A percentile compares a stretch with the other conserved stretches of the same genome.
Conservation (phyloP, 2,329 filamentous ascomycete species). For the Colletotrichum higginsianum region DNA sequence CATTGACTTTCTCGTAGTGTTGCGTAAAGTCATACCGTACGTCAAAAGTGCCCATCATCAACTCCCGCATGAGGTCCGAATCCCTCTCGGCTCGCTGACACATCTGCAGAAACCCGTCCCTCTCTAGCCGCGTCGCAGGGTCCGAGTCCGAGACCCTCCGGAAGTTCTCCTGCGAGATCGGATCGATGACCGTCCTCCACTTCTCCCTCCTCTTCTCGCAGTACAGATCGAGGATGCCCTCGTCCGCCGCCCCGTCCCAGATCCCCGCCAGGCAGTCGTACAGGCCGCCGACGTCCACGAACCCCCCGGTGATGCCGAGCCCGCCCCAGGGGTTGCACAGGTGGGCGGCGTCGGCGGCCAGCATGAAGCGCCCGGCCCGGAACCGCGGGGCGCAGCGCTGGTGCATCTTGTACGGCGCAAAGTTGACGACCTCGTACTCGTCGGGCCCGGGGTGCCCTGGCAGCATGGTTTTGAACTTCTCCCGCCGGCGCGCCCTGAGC, state of each 20-base stretch:
- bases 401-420: slow-evolving; percentile 74
- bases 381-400: slow-evolving; percentile 72
- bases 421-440: slow-evolving; percentile 70
- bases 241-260: slow-evolving; percentile 60
- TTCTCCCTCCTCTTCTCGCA: slow-evolving; percentile 62
- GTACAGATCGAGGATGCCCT: slow-evolving; percentile 61
- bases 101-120: slow-evolving; percentile 54
- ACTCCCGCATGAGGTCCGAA: slow-evolving; percentile 49
- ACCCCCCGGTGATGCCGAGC: slow-evolving; percentile 74
- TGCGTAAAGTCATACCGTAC: slow-evolving; percentile 62
- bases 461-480: slow-evolving; percentile 70
- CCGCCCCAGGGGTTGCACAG: slow-evolving; percentile 70
- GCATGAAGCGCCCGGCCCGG: slow-evolving; percentile 69
- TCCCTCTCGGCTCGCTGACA: slow-evolving; percentile 56
- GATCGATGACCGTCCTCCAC: slow-evolving; percentile 61
- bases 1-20: slow-evolving; percentile 53
- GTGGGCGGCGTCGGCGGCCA: slow-evolving; percentile 75
- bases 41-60: slow-evolving; percentile 54
- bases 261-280: slow-evolving; percentile 70
- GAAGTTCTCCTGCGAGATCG: slow-evolving; percentile 61
- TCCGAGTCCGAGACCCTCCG: slow-evolving; percentile 58
- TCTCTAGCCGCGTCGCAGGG: slow-evolving; percentile 51
- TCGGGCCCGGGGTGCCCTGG: slow-evolving; percentile 71
- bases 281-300: slow-evolving; percentile 74
- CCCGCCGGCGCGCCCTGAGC: slow-evolving; percentile 66